Evolutionary conservation across 768 basidiomycete genomes (phyloP).

Genomic region (Xanthoconium stramineum): DNA sequence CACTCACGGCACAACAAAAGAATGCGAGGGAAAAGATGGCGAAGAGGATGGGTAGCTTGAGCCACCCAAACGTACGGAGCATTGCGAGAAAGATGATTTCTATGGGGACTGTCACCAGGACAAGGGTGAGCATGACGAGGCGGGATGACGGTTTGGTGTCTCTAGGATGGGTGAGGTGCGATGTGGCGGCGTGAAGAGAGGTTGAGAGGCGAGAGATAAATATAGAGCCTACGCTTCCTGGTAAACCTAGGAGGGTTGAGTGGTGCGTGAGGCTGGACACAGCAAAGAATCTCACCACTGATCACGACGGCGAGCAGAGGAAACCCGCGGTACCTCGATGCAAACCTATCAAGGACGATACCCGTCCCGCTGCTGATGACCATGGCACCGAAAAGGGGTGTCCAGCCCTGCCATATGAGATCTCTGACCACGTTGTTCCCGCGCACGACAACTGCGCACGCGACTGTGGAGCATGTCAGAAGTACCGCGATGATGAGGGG

Average conservation of each 20-base stretch:
- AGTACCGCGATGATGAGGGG: constrained; percentile 55
- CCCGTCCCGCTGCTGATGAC: constrained; percentile 84
- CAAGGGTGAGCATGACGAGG: constrained; percentile 65
- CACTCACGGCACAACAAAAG: constrained; percentile 75
- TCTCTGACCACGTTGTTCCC: constrained; percentile 68
- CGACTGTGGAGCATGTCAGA: constrained; percentile 44
- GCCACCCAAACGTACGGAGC: constrained; percentile 72
- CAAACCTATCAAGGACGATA: constrained; percentile 87
- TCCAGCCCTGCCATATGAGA: constrained; percentile 84
- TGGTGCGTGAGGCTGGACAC: not conserved
- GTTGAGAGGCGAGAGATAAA: constrained; percentile 91
- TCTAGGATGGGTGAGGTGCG: constrained; percentile 2
- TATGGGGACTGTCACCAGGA: constrained; percentile 75
- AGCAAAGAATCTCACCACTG: constrained; percentile 52
- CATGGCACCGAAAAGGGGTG: constrained; percentile 89
- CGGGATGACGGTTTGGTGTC: constrained; percentile 37
- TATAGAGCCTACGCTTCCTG: constrained; percentile 88
- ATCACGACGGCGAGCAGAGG: constrained; percentile 85
- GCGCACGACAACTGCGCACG: constrained; percentile 54
- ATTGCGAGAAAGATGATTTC: constrained; percentile 70
- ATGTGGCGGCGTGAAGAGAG: constrained; percentile 57
- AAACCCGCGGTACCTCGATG: constrained; percentile 83
- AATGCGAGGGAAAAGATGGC: constrained; percentile 62
- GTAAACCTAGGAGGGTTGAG: constrained; percentile 51
- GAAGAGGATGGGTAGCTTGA: constrained; percentile 67